A percentile compares a stretch with the other conserved stretches of the same genome.
These are phyloP conservation scores for Kodamaea derodonti DNA, from an alignment of 1,139 yeast species.

Conservation along the genomic window DNA sequence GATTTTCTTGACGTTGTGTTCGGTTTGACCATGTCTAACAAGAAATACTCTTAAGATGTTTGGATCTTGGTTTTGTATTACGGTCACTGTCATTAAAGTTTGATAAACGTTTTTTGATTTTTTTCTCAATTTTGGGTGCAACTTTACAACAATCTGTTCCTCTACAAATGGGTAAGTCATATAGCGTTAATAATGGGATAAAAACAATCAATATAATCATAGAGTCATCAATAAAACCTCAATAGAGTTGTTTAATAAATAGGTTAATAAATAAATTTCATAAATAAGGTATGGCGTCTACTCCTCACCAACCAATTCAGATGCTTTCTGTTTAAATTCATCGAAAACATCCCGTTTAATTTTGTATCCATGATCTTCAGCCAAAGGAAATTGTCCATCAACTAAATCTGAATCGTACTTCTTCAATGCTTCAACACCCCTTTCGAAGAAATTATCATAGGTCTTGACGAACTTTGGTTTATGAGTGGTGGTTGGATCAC, in stretches of 20 bases:
- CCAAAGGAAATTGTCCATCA: constrained; percentile 53
- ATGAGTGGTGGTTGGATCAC: constrained; percentile 42
- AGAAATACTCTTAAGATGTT: constrained; percentile 51
- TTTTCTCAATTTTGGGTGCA: too few relatives aligned
- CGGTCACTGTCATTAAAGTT: constrained; percentile 26
- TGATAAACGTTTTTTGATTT: neutral
- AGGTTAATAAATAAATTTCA: too few relatives aligned
- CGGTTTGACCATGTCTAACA: constrained; percentile 80
- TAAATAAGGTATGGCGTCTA: too few relatives aligned
- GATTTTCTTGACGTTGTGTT: constrained; percentile 60
- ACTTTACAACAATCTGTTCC: too few relatives aligned
- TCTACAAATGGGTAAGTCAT: too few relatives aligned
- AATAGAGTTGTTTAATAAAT: too few relatives aligned
- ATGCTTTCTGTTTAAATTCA: constrained; percentile 30
- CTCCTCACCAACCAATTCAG: neutral
- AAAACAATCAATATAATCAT: too few relatives aligned
- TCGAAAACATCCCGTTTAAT: constrained; percentile 64
- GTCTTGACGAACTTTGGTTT: constrained; percentile 74
- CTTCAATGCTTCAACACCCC: constrained; percentile 50
- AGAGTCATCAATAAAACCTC: too few relatives aligned
- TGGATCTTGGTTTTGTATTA: constrained; percentile 31
- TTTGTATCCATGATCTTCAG: constrained; percentile 62
- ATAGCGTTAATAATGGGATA: too few relatives aligned
- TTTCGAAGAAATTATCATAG: constrained; percentile 51
- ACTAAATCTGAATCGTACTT: constrained; percentile 60